Base-by-base conservation (phyloP, 1,284 basidiomycete genomes). In the Stygiomarasmius scandens region DNA sequence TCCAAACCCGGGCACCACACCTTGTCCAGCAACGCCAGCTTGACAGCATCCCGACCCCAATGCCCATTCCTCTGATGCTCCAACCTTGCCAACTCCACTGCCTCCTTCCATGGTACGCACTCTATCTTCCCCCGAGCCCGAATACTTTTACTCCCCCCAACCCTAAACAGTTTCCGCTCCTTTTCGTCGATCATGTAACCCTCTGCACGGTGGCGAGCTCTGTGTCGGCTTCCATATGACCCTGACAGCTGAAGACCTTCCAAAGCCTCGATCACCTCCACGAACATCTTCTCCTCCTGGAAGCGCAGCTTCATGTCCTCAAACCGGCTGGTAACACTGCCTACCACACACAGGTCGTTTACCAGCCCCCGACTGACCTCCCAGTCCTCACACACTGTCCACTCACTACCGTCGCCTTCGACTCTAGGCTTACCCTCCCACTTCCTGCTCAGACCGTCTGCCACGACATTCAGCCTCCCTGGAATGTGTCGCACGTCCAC, bases 121-220 rank as follows among this genome's bases (percentile, higher is more conserved):
- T 68, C 65, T 4, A 58, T 52, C 3, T 55, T 27, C 1, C 59
- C 45, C 32, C 64, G 38, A 3, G 65, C 66, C 2, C 67, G 32
- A 5, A 56, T 50, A 2, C 58, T 49, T 10, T 53, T 60, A 2
- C n/a, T n/a, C n/a, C n/a, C n/a, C n/a, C n/a, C n/a, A n/a, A n/a
- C n/a, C n/a, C n/a, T 64, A 59, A n/a, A 60, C 64, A 73, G 23
- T 23, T 38, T 47, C 56, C 56, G 53, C 38, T 76, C 58, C 52
- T 63, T 67, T 0, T 67, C 69, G 1, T 70, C 65, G 4, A 76
- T 63, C 53, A 69, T 61, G 61, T 74, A 75, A 6, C 64, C 63
- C 0, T 44, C n/a, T 0, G 70, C 69, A 1, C n/a, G n/a, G n/a
- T n/a, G n/a, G 65, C 58, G 48, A 74, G 71, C 14, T 60, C 36